phyloP scores from a whole-genome alignment of 129 eudicot genomes.

The Centaurea solstitialis region DNA sequence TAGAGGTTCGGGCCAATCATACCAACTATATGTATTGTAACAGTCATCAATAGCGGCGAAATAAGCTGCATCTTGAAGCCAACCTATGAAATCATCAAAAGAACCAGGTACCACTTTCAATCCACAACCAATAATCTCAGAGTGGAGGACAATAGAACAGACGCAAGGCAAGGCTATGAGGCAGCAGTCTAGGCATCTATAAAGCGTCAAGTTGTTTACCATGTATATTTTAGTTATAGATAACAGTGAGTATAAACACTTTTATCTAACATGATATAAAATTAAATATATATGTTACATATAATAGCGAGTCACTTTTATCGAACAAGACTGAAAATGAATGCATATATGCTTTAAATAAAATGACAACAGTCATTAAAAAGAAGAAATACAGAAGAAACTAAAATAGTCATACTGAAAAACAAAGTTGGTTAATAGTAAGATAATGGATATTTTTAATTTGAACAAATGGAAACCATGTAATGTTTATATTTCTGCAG shows the following conservation, averaged over 20 bases:
- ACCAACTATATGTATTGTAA: constrained; percentile 69
- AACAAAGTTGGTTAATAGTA: neutral
- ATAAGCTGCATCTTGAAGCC: constrained; percentile 97
- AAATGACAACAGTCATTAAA: neutral
- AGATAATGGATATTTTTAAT: neutral
- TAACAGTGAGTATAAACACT: neutral
- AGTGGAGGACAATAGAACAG: neutral
- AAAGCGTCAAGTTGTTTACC: neutral
- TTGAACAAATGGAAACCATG: neutral
- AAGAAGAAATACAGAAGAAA: constrained; percentile 6
- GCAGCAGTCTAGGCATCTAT: neutral
- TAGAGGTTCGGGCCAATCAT: constrained; percentile 95
- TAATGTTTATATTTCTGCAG: neutral
- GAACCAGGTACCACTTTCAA: constrained; percentile 9
- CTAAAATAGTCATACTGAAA: neutral
- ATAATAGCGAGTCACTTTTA: neutral
- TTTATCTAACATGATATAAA: neutral
- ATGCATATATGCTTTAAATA: neutral
- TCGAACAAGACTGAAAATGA: neutral
- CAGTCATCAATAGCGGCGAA: constrained; percentile 93
- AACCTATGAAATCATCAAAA: constrained; percentile 50
- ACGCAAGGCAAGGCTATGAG: neutral
- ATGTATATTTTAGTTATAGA: neutral
- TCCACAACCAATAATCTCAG: neutral
- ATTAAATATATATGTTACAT: neutral